These are phyloP conservation scores for Pseudocercospora vitis DNA, from an alignment of 2,329 filamentous ascomycete species.

Conservation along the genomic window DNA sequence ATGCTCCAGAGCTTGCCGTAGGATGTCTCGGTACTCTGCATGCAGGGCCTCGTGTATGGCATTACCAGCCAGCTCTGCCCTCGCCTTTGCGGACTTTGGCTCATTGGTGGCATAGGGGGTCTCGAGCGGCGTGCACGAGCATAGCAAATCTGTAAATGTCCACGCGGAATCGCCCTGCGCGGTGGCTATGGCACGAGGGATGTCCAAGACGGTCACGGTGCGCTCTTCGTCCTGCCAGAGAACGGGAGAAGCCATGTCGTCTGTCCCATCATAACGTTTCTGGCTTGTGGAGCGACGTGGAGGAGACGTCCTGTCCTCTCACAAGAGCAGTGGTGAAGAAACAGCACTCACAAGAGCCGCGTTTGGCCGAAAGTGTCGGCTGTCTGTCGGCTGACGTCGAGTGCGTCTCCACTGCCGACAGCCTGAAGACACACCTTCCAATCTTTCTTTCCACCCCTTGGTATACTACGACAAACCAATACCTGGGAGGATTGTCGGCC, in stretches of 20 bases:
- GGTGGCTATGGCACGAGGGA: slow-evolving; percentile 67
- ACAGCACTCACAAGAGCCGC: background rate
- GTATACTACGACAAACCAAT: background rate
- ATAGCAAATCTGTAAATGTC: slow-evolving; percentile 42
- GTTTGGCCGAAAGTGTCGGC: background rate
- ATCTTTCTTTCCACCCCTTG: background rate
- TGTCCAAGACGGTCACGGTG: slow-evolving; percentile 63
- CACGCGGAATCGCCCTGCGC: slow-evolving; percentile 56
- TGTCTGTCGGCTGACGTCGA: background rate
- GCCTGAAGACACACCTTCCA: background rate
- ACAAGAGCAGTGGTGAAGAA: no score
- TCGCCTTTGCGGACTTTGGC: slow-evolving; percentile 52
- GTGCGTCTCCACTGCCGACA: background rate
- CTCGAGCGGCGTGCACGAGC: slow-evolving; percentile 49
- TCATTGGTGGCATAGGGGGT: slow-evolving; percentile 57
- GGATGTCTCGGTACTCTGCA: slow-evolving; percentile 38
- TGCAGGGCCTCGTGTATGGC: slow-evolving; percentile 38
- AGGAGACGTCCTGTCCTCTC: no score
- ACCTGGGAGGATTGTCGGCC: no score
- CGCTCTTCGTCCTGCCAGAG: slow-evolving; percentile 55
- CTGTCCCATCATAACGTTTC: background rate
- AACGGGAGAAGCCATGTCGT: slow-evolving; percentile 39
- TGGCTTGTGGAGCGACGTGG: no score
- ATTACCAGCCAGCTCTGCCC: slow-evolving; percentile 42
- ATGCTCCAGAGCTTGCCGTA: slow-evolving; percentile 43